Evolutionary conservation across 2,329 filamentous ascomycete genomes (phyloP), one percentile per base, ranked within the genome.

Genomic region (Cladophialophora bantiana): DNA sequence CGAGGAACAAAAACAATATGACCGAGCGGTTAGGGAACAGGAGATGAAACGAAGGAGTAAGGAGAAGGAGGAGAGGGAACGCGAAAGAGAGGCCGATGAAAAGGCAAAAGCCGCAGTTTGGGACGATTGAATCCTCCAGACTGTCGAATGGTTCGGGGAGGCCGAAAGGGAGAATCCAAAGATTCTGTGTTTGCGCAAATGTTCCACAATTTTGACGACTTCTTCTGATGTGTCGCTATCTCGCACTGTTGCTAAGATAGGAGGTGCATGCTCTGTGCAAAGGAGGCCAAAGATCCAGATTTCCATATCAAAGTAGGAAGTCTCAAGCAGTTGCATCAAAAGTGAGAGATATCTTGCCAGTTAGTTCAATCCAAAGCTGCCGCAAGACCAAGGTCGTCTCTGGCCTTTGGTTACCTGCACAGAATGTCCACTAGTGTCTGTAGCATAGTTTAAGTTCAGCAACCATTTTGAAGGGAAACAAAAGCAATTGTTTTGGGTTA

Each of bases 41-140:
- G 94, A 97, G 83, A 89, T 88, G 74, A 93, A 88, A 82, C 86
- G 87, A 73, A 83, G 89, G 66, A 91, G 94, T 65, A 86, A 88
- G 73, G 92, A 94, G 77, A 88, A 84, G 75, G 88, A 88, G 64
- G 86, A 87, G 65, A 87, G 89, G 78, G 86, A 81, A 70, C 84
- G 82, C 73, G 85, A 85, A 70, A 87, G 87, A 74, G 86, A 90
- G 74, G 87, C 88, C 38, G 83, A 82, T 54, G 90, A 94, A 76
- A 87, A 84, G 78, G 89, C 90, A n/a, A 96, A 90, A 83, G 86
- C 86, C 68, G 89, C 91, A n/a, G 84, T 97, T 32, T 98, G 95
- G 95, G 89, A 95, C 66, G 55, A 48, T 38, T 71, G 61, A 71
- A 18, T 7, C n/a, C 53, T 3, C 18, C 32, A 12, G 45, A 31